Percentiles rank a stretch among this genome's conserved stretches.
Evolutionary conservation across 2,329 filamentous ascomycete genomes (phyloP).

Genomic region (Paramyrothecium roridum): DNA sequence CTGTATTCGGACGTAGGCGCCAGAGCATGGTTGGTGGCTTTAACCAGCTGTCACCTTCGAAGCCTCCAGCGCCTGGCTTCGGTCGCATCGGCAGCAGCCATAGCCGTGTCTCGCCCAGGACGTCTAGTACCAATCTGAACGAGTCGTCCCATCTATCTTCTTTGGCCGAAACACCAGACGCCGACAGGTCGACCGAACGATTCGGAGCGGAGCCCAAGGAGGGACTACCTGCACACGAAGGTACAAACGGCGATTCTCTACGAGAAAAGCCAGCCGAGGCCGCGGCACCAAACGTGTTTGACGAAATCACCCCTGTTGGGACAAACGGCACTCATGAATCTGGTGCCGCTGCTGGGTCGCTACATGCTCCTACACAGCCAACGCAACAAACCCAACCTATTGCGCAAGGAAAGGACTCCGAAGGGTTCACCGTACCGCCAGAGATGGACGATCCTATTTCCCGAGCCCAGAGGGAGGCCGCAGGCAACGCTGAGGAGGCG

Average conservation of each 20-base stretch:
- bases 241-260: conserved; percentile 41
- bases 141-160: conserved; percentile 54
- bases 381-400: conserved; percentile 30
- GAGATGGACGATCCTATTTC: conserved; percentile 64
- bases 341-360: conserved; percentile 50
- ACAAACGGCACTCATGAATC: conserved; percentile 48
- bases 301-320: conserved; percentile 19
- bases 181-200: conserved; percentile 20
- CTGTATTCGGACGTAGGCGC: conserved; percentile 60
- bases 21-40: conserved; percentile 65
- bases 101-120: conserved; percentile 53
- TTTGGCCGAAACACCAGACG: conserved; percentile 53
- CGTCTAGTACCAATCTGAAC: conserved; percentile 57
- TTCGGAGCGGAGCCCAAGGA: conserved; percentile 18
- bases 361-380: conserved; percentile 37
- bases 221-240: conserved; percentile 33
- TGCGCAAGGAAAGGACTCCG: conserved; percentile 59
- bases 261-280: conserved; percentile 24
- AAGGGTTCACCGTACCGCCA: conserved; percentile 73
- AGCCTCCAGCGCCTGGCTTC: conserved; percentile 47
- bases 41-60: conserved; percentile 43
- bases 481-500: conserved; percentile 46
- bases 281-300: conserved; percentile 24
- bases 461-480: conserved; percentile 65
- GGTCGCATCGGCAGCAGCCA: conserved; percentile 65